A percentile compares a stretch with the other conserved stretches of the same genome.
Evolutionary conservation across 192 early-diverging fungal genomes (phyloP).

Genomic region (Podila horticola): DNA sequence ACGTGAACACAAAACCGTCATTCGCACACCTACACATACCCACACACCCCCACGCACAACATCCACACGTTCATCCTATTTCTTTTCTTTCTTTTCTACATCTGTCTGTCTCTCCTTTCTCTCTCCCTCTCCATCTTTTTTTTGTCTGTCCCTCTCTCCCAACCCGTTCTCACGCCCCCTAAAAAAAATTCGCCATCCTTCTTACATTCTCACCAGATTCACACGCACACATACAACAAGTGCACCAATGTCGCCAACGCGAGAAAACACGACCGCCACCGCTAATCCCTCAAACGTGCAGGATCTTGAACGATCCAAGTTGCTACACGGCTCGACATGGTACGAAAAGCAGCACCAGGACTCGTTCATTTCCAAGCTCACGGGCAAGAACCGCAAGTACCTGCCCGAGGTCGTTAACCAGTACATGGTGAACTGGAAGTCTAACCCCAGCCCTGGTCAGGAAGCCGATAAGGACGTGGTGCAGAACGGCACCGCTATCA

Average conservation of each 20-base stretch:
- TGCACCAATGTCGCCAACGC: slow-evolving; percentile 19
- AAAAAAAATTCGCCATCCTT: background rate
- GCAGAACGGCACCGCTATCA: slow-evolving; percentile 20
- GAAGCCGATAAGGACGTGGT: slow-evolving; percentile 60
- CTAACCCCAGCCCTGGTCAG: slow-evolving; percentile 11
- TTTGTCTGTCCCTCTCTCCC: no score
- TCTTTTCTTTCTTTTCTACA: no score
- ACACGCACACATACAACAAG: background rate
- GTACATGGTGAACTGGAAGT: slow-evolving; percentile 21
- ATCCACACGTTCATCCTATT: no score
- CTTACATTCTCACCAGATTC: background rate
- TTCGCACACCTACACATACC: no score
- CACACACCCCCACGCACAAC: no score
- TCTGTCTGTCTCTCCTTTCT: no score
- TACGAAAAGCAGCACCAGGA: slow-evolving; percentile 15
- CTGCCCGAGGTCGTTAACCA: slow-evolving; percentile 18
- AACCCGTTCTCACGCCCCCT: background rate
- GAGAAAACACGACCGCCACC: slow-evolving; percentile 8
- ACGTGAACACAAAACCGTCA: no score
- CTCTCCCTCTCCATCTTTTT: background rate
- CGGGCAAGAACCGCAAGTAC: slow-evolving; percentile 20
- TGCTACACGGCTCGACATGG: slow-evolving; percentile 24
- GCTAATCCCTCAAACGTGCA: background rate
- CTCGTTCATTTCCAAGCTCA: slow-evolving; percentile 29
- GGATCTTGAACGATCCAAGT: slow-evolving; percentile 32